Evolutionary conservation across 495 filamentous ascomycete species (phyloP).

Genomic region (Hypomontagnella monticulosa): DNA sequence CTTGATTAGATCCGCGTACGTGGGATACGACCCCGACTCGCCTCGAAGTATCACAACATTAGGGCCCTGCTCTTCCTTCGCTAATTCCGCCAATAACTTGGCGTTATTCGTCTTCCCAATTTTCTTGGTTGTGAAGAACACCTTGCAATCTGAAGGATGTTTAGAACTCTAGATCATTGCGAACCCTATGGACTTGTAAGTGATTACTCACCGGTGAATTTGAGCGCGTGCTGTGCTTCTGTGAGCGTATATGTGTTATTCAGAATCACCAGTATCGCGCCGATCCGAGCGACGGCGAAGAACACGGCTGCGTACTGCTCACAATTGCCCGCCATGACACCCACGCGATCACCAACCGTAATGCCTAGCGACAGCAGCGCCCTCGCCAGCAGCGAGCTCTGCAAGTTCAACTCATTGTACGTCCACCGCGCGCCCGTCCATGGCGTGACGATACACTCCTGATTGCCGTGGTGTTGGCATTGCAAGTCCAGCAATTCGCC

Average conservation of each 20-base stretch:
- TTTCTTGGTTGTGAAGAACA: conserved; percentile 70
- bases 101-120: conserved; percentile 67
- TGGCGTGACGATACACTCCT: conserved; percentile 70
- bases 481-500: conserved; percentile 70
- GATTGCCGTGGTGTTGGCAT: conserved; percentile 65
- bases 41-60: conserved; percentile 67
- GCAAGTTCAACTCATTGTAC: conserved; percentile 69
- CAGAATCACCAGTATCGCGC: conserved; percentile 72
- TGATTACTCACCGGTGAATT: conserved; percentile 64
- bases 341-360: conserved; percentile 69
- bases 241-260: conserved; percentile 77
- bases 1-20: conserved; percentile 61
- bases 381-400: conserved; percentile 66
- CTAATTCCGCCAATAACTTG: conserved; percentile 63
- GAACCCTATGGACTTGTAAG: not conserved
- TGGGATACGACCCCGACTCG: conserved; percentile 58
- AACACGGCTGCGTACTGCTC: conserved; percentile 75
- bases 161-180: not conserved
- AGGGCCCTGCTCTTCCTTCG: conserved; percentile 47
- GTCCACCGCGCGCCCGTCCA: conserved; percentile 75
- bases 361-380: conserved; percentile 69
- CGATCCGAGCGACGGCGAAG: conserved; percentile 73
- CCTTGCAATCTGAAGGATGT: conserved; percentile 61
- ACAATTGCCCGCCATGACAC: conserved; percentile 77
- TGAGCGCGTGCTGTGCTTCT: conserved; percentile 70